phyloP scores from a whole-genome alignment of 225 moss, liverwort and hornwort species.

The Bryoerythrophyllum caledonicum region DNA sequence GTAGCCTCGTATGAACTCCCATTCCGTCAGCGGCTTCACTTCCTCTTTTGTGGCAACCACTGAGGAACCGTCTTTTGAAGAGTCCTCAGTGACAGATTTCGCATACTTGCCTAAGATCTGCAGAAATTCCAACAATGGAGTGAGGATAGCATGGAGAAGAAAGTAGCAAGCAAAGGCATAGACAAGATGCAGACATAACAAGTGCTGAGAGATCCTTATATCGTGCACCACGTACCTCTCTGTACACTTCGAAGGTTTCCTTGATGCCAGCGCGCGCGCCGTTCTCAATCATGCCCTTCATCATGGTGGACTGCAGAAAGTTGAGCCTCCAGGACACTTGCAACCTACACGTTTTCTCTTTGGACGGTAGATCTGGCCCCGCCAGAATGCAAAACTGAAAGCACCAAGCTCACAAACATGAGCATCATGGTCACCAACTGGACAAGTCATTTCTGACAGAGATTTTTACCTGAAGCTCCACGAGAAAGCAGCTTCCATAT shows the following conservation, averaged over 20 bases:
- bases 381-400: constrained; percentile 67
- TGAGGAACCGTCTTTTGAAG: neutral
- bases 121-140: neutral
- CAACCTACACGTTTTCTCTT: constrained; percentile 63
- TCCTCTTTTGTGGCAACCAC: constrained; percentile 25
- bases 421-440: neutral
- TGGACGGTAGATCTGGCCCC: constrained; percentile 44
- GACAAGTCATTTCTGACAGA: neutral
- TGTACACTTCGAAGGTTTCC: constrained; percentile 52
- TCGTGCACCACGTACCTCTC: constrained; percentile 40
- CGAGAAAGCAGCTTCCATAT: constrained; percentile 62
- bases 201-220: neutral
- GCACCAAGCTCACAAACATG: neutral
- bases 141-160: neutral
- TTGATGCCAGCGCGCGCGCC: constrained; percentile 85
- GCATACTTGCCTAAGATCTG: constrained; percentile 63
- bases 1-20: constrained; percentile 75
- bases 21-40: constrained; percentile 69
- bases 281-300: constrained; percentile 69
- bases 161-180: neutral
- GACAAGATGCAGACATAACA: neutral
- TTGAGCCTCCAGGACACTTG: constrained; percentile 80
- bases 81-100: constrained; percentile 39
- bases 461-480: constrained; percentile 38
- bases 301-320: constrained; percentile 72